Evolutionary conservation across 1,284 basidiomycete species (phyloP).

Genomic region (Trichosporon faecale): DNA sequence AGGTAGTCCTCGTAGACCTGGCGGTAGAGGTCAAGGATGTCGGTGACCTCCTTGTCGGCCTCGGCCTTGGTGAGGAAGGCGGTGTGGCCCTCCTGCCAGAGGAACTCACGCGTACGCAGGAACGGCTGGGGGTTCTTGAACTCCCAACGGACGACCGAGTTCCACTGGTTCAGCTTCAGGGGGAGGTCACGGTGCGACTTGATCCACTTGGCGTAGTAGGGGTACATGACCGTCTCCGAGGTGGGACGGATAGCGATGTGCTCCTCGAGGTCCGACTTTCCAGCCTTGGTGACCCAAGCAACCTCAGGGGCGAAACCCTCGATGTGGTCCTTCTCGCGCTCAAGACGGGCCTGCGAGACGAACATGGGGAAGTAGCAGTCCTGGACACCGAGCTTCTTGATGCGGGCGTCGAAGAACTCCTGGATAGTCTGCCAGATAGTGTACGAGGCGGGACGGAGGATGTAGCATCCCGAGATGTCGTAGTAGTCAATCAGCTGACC

Average conservation of each 20-base stretch:
- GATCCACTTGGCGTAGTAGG: conserved; percentile 98
- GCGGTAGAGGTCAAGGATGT: conserved; percentile 94
- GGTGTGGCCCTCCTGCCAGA: conserved; percentile 99
- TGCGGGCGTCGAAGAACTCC: conserved; percentile 85
- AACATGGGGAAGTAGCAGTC: conserved; percentile 99
- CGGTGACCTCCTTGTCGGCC: conserved; percentile 84
- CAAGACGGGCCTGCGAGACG: conserved; percentile 85
- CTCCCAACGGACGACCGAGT: conserved; percentile 98
- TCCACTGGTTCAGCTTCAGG: conserved; percentile 98
- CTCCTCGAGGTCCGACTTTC: conserved; percentile 89
- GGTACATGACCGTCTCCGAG: conserved; percentile 98
- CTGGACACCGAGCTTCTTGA: conserved; percentile 92
- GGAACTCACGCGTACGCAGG: conserved; percentile 96
- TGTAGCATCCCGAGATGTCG: conserved; percentile 97
- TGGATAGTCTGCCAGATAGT: conserved; percentile 96
- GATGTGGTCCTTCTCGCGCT: conserved; percentile 97
- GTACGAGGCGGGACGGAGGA: conserved; percentile 96
- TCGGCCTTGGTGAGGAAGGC: conserved; percentile 84
- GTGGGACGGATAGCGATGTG: conserved; percentile 97
- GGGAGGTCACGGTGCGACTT: conserved; percentile 96
- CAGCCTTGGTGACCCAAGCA: conserved; percentile 97
- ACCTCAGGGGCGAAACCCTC: conserved; percentile 99
- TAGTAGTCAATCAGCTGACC: conserved; percentile 99
- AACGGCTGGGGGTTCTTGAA: conserved; percentile 99
- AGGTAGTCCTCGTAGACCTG: conserved; percentile 96